phyloP scores from a whole-genome alignment of 73 alveolate genomes.

The Tetrahymena borealis region DNA sequence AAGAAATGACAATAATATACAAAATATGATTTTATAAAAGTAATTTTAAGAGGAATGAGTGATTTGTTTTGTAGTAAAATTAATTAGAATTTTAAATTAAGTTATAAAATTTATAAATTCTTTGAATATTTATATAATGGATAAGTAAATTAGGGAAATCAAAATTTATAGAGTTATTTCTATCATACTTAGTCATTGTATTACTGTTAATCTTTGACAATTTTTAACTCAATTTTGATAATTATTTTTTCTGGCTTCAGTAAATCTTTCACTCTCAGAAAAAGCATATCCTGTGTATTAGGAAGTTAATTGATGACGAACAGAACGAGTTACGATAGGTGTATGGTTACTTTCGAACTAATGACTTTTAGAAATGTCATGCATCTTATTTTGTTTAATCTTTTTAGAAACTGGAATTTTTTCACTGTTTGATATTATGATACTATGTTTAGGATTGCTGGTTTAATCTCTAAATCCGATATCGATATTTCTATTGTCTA shows the following conservation, averaged over 20 bases:
- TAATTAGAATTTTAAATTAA: too few relatives aligned
- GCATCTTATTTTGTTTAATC: background rate
- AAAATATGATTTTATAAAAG: too few relatives aligned
- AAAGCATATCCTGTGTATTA: background rate
- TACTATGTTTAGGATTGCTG: background rate
- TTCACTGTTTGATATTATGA: background rate
- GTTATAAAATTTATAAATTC: too few relatives aligned
- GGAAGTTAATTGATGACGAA: background rate
- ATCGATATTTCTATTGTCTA: background rate
- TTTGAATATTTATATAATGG: too few relatives aligned
- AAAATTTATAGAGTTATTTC: too few relatives aligned
- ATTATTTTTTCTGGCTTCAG: background rate
- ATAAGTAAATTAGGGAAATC: too few relatives aligned
- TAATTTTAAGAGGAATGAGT: too few relatives aligned
- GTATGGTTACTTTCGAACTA: background rate
- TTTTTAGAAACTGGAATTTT: background rate
- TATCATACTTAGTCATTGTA: background rate
- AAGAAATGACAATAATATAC: too few relatives aligned
- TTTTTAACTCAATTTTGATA: background rate
- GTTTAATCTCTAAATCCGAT: background rate
- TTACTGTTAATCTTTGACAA: background rate
- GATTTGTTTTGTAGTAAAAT: too few relatives aligned
- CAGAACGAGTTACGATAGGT: background rate
- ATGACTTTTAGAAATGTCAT: background rate
- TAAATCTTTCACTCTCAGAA: background rate